A percentile compares a stretch with the other conserved stretches of the same genome.
Evolutionary conservation across 768 basidiomycete species (phyloP).

Genomic region (Tricholoma furcatifolium): DNA sequence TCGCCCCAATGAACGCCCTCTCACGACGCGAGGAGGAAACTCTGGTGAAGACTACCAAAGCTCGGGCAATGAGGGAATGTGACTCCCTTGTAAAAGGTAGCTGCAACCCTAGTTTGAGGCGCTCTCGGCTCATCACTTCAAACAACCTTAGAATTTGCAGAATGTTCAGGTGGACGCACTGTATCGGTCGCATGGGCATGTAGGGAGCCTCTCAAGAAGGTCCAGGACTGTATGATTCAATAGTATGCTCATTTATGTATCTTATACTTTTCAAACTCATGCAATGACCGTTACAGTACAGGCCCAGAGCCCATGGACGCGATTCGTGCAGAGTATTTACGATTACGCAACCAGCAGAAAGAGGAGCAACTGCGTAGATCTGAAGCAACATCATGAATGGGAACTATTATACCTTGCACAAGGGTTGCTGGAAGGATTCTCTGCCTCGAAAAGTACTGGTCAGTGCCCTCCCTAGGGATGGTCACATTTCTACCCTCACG

Average conservation of each 20-base stretch:
- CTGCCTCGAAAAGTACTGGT: too few species aligned
- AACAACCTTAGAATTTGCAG: slow-evolving; percentile 64
- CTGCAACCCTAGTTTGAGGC: background rate
- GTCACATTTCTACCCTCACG: too few species aligned
- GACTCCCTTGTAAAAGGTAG: slow-evolving; percentile 73
- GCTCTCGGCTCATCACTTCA: slow-evolving; percentile 3
- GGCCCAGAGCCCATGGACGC: slow-evolving; percentile 72
- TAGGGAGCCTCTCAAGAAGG: slow-evolving; percentile 58
- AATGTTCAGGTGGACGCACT: slow-evolving; percentile 79
- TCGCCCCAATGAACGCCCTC: slow-evolving; percentile 73
- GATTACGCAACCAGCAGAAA: slow-evolving; percentile 50
- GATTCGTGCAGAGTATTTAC: slow-evolving; percentile 72
- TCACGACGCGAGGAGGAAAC: slow-evolving; percentile 89
- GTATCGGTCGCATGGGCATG: slow-evolving; percentile 88
- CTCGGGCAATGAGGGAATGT: slow-evolving; percentile 76
- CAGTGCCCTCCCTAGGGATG: too few species aligned
- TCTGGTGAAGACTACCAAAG: slow-evolving; percentile 78
- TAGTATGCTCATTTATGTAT: slow-evolving; percentile 52
- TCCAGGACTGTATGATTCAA: slow-evolving; percentile 79
- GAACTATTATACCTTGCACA: background rate
- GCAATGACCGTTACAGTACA: slow-evolving; percentile 45
- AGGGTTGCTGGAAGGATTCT: background rate
- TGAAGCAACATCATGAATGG: background rate
- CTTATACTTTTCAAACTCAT: background rate
- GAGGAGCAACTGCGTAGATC: slow-evolving; percentile 12